These are phyloP conservation scores for Acacia melanoxylon DNA, from an alignment of 306 rosid genomes.

Conservation along the genomic window DNA sequence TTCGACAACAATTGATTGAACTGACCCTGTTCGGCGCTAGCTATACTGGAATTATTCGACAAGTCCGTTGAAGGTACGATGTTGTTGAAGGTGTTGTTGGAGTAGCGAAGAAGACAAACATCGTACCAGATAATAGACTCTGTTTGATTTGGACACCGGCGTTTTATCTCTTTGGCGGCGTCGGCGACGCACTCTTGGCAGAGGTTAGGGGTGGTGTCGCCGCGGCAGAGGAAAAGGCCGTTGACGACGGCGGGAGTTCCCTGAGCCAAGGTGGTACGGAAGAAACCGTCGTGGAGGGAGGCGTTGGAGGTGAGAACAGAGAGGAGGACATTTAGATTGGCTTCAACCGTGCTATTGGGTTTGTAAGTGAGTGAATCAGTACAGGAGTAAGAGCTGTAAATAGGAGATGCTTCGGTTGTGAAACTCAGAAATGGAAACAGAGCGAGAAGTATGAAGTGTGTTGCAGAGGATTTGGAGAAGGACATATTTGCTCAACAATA, in stretches of 20 bases:
- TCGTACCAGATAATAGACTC: constrained; percentile 54
- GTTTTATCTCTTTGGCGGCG: constrained; percentile 26
- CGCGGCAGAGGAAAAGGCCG: constrained; percentile 66
- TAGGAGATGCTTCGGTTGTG: constrained; percentile 23
- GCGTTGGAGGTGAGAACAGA: constrained; percentile 50
- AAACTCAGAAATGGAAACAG: not conserved
- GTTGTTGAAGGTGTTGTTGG: constrained; percentile 33
- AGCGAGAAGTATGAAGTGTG: not conserved
- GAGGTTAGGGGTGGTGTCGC: constrained; percentile 32
- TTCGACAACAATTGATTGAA: constrained; percentile 27
- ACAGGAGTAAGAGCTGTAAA: not conserved
- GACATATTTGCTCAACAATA: not conserved
- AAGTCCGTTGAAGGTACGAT: not conserved
- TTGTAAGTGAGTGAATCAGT: constrained; percentile 9
- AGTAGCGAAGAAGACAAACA: constrained; percentile 45
- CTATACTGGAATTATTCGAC: not conserved
- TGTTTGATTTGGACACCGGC: constrained; percentile 41
- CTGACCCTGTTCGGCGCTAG: not conserved
- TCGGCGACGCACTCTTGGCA: constrained; percentile 47
- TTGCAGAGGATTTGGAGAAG: not conserved
- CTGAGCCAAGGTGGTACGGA: constrained; percentile 22
- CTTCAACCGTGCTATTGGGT: constrained; percentile 41
- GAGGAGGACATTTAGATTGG: constrained; percentile 44
- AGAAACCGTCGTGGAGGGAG: constrained; percentile 39
- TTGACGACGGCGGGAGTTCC: constrained; percentile 21